Evolutionary conservation across 768 basidiomycete species (phyloP), one percentile per base, ranked within the genome.

Genomic region (Paxillus ammoniavirescens): DNA sequence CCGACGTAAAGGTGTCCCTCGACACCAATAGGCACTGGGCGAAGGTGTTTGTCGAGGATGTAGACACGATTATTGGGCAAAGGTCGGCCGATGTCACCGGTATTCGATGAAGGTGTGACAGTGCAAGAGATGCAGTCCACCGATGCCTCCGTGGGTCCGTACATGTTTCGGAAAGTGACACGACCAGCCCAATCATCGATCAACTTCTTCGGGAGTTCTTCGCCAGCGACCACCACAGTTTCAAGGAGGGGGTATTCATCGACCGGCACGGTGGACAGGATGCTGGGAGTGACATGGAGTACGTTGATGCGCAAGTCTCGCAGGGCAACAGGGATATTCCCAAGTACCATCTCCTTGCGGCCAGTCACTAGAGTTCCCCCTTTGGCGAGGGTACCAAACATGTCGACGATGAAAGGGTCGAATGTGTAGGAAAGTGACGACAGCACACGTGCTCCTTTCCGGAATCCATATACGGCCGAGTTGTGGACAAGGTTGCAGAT

Each of bases 61-160:
- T 52, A 60, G 42, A 52, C 26, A 30, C 56, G 52, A 43, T 49
- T 38, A 46, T 55, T 54, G 46, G 59, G 59, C 18, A 62, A 53
- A 9, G 59, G 59, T 14, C 51, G 52, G 12, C 61, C 61, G 37
- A 62, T 40, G 41, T 61, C 53, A 14, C 61, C 59, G 9, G 42
- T 14, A 13, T 30, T 10, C 42, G 40, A 48, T 23, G 52, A 42
- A 4, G 40, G 28, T 15, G 58, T 42, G 43, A 52, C 37, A 31
- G 47, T 36, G 49, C 42, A 57, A 9, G 50, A 46, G 10, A 51
- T 53, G 35, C 52, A 55, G 46, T 56, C 54, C n/a, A 61, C 53
- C 14, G 58, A 42, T 15, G 61, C 51, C 42, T 62, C 61, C 4
- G 61, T 62, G 15, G 61, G 61, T 9, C 61, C 61, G 33, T 62